phyloP scores from a whole-genome alignment of 345 rosid species.

The Geranium rotundifolium region DNA sequence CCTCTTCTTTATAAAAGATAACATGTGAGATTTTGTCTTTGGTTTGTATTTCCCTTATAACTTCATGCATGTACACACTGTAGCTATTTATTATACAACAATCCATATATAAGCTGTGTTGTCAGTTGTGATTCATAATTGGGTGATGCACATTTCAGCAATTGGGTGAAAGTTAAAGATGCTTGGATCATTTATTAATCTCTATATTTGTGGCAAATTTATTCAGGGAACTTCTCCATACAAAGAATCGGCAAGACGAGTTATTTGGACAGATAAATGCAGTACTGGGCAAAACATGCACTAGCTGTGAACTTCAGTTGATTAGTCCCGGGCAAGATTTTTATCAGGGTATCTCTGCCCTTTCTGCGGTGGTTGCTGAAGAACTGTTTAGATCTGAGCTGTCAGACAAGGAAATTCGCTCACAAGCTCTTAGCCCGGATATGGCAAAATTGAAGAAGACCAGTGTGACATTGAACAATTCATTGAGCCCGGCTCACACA shows the following conservation, averaged over 20 bases:
- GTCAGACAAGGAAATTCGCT: conserved; percentile 35
- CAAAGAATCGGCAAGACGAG: conserved; percentile 46
- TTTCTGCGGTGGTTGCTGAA: conserved; percentile 47
- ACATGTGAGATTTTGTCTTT: conserved; percentile 33
- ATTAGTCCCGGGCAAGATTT: conserved; percentile 56
- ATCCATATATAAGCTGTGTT: too few species aligned
- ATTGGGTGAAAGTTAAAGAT: too few species aligned
- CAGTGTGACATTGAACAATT: conserved; percentile 43
- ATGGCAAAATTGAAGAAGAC: conserved; percentile 45
- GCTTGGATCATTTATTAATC: neutral
- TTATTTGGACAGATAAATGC: conserved; percentile 44
- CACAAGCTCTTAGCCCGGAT: conserved; percentile 56
- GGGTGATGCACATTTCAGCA: too few species aligned
- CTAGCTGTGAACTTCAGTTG: conserved; percentile 67
- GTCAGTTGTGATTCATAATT: too few species aligned
- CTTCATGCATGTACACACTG: neutral
- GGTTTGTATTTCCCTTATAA: neutral
- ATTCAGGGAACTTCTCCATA: conserved; percentile 65
- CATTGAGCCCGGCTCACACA: conserved; percentile 65
- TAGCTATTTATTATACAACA: neutral
- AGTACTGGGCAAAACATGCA: conserved; percentile 62
- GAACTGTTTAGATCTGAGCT: conserved; percentile 43
- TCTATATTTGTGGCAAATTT: neutral
- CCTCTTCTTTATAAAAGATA: conserved; percentile 77
- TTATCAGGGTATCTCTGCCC: conserved; percentile 41